phyloP scores from a whole-genome alignment of 108 stramenopile genomes.

The Discostella stelligeroides region DNA sequence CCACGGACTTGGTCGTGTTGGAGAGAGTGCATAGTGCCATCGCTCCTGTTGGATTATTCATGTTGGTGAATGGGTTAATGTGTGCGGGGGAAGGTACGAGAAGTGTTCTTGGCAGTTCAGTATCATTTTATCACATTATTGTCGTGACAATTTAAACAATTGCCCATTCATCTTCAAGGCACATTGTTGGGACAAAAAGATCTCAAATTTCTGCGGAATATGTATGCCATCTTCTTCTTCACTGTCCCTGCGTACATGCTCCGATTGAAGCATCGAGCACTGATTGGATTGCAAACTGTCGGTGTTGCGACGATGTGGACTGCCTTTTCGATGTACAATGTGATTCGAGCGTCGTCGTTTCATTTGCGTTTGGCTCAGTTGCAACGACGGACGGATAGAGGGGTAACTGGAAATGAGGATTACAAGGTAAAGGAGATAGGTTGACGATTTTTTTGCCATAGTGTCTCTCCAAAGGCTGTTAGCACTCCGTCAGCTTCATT shows the following conservation, averaged over 20 bases:
- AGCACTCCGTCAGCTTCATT: too few relatives aligned
- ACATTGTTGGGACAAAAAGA: constrained; percentile 83
- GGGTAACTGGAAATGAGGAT: constrained; percentile 1
- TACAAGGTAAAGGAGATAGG: too few relatives aligned
- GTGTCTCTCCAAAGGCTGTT: too few relatives aligned
- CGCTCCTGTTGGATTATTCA: constrained; percentile 66
- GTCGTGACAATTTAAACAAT: too few relatives aligned
- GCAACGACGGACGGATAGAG: constrained; percentile 59
- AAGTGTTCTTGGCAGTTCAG: too few relatives aligned
- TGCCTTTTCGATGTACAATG: constrained; percentile 70
- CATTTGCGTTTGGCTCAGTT: constrained; percentile 39
- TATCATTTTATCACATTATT: too few relatives aligned
- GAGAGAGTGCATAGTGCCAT: constrained; percentile 63
- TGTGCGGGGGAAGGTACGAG: constrained; percentile 68
- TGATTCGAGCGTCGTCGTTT: constrained; percentile 50
- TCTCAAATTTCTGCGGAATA: constrained; percentile 67
- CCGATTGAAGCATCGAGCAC: constrained; percentile 65
- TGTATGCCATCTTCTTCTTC: constrained; percentile 71
- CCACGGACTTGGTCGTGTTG: constrained; percentile 71
- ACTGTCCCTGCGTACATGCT: constrained; percentile 80
- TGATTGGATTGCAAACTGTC: constrained; percentile 55
- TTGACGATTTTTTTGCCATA: too few relatives aligned
- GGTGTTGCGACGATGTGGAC: constrained; percentile 69
- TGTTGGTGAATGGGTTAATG: constrained; percentile 65
- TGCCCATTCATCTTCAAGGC: constrained; percentile 20